Conservation (phyloP, 352 stramenopile species). For the Elongisporangium anandrum region DNA sequence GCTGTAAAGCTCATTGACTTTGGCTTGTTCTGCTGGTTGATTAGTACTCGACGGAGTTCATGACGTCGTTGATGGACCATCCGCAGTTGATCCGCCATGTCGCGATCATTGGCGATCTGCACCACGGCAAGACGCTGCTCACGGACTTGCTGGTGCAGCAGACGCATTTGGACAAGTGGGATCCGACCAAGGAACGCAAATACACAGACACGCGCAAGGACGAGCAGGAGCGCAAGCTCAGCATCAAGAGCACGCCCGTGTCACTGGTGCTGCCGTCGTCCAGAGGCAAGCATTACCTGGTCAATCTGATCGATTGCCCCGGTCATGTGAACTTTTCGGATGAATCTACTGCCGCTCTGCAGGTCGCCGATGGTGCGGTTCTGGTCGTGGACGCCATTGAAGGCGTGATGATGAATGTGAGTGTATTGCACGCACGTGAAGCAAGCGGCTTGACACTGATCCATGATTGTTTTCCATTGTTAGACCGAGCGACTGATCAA, state of each 20-base stretch:
- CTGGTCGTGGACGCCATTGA: slow-evolving; percentile 98
- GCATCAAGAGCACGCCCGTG: slow-evolving; percentile 96
- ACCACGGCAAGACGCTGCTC: slow-evolving; percentile 95
- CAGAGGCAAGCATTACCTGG: slow-evolving; percentile 93
- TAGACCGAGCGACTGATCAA: slow-evolving; percentile 95
- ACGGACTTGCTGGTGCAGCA: slow-evolving; percentile 89
- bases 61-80: slow-evolving; percentile 88
- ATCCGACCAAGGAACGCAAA: slow-evolving; percentile 70
- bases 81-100: slow-evolving; percentile 92
- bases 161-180: slow-evolving; percentile 85
- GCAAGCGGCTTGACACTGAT: background rate
- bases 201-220: slow-evolving; percentile 96
- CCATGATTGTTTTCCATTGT: slow-evolving; percentile 1
- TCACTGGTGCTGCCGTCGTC: slow-evolving; percentile 93
- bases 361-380: slow-evolving; percentile 92
- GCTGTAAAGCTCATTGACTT: background rate
- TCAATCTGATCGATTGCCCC: slow-evolving; percentile 97
- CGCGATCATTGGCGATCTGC: slow-evolving; percentile 95
- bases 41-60: slow-evolving; percentile 87
- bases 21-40: slow-evolving; percentile 15
- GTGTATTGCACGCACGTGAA: slow-evolving; percentile 6
- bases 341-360: slow-evolving; percentile 91
- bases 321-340: slow-evolving; percentile 98
- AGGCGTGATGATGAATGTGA: slow-evolving; percentile 96
- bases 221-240: slow-evolving; percentile 96